These are phyloP conservation scores for Arabidopsis arenosa DNA, from an alignment of 345 rosid species.

Conservation along the genomic window DNA sequence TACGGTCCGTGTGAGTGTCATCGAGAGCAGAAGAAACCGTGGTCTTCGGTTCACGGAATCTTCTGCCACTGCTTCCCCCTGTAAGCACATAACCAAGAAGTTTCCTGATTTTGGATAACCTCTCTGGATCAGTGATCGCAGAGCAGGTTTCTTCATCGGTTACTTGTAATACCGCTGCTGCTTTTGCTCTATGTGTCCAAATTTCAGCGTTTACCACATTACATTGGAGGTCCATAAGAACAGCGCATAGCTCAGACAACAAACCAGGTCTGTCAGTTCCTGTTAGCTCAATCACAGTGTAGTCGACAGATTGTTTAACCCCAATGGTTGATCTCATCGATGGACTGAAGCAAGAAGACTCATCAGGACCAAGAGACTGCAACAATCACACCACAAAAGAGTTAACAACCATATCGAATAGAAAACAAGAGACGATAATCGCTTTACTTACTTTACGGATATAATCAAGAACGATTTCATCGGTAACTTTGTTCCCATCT, in stretches of 20 bases:
- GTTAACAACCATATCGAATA: neutral
- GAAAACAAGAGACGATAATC: neutral
- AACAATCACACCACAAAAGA: conserved; percentile 32
- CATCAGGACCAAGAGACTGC: conserved; percentile 79
- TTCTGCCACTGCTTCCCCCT: conserved; percentile 62
- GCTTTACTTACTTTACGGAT: conserved; percentile 68
- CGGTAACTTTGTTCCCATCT: conserved; percentile 80
- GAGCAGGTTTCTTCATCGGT: conserved; percentile 69
- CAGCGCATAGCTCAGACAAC: conserved; percentile 87
- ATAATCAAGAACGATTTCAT: conserved; percentile 71
- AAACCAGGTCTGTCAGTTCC: conserved; percentile 90
- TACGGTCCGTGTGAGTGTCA: conserved; percentile 67
- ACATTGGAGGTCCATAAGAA: conserved; percentile 77
- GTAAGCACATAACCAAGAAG: conserved; percentile 77
- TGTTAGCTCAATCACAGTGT: conserved; percentile 78
- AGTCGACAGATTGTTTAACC: conserved; percentile 66
- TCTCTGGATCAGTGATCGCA: conserved; percentile 67
- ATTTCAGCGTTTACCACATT: conserved; percentile 79
- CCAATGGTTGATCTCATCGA: conserved; percentile 69
- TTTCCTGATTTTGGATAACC: conserved; percentile 64
- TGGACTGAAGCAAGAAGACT: conserved; percentile 57
- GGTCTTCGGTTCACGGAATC: conserved; percentile 65
- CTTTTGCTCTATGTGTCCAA: conserved; percentile 91
- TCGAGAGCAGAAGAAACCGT: conserved; percentile 56
- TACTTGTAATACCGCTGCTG: conserved; percentile 89